Conservation (phyloP, 2,329 filamentous ascomycete genomes). For the Stemphylium beticola region DNA sequence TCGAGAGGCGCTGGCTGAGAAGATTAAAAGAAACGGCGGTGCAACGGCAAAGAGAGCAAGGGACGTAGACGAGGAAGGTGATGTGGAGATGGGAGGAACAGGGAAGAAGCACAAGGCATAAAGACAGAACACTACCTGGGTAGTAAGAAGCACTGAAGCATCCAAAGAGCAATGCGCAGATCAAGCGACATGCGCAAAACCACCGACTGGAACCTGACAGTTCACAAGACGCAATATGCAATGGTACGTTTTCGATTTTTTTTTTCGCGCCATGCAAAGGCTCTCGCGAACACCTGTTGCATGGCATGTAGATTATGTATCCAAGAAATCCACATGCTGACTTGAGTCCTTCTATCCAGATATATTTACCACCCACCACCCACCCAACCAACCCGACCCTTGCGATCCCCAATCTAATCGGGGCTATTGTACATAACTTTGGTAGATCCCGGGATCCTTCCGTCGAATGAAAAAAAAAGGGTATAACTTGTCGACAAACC, state of each 20-base stretch:
- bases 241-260: slow-evolving; percentile 28
- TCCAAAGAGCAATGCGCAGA: background rate
- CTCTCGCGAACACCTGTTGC: background rate
- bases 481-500: slow-evolving; percentile 39
- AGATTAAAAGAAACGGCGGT: slow-evolving; percentile 39
- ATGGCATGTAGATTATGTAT: slow-evolving; percentile 22
- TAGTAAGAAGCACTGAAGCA: background rate
- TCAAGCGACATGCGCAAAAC: background rate
- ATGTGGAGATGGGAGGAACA: slow-evolving; percentile 33
- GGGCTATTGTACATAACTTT: slow-evolving; percentile 32
- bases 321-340: slow-evolving; percentile 21
- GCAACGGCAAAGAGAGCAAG: slow-evolving; percentile 32
- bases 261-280: slow-evolving; percentile 9
- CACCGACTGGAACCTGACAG: background rate
- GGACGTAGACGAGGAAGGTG: slow-evolving; percentile 34
- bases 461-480: slow-evolving; percentile 38
- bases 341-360: slow-evolving; percentile 19
- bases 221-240: background rate
- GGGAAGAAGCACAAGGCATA: slow-evolving; percentile 37
- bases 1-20: slow-evolving; percentile 42
- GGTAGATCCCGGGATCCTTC: slow-evolving; percentile 26
- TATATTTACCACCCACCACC: slow-evolving; percentile 1
- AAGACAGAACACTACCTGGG: slow-evolving; percentile 1
- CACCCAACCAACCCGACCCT: background rate
- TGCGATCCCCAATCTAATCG: slow-evolving; percentile 1